A percentile compares a stretch with the other conserved stretches of the same genome.
Conservation (phyloP, 202 grass and related monocot genomes). For the Panicum hallii region DNA sequence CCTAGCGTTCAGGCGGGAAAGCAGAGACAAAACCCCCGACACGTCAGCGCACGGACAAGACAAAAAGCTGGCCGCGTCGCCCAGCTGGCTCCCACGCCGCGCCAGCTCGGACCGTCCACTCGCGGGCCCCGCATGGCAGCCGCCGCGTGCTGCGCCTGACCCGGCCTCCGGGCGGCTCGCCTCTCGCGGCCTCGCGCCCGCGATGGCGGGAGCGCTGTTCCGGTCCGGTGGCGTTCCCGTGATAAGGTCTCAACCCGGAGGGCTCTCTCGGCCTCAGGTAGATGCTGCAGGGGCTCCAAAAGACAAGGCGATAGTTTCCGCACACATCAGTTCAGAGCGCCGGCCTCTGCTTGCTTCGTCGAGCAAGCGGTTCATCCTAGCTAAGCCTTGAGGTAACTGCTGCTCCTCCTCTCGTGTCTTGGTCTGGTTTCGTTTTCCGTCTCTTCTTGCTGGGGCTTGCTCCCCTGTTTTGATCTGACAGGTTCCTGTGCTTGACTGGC, state of each 20-base stretch:
- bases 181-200: neutral
- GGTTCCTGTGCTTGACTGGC: neutral
- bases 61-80: constrained; percentile 36
- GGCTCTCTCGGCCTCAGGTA: neutral
- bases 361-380: neutral
- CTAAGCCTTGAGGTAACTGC: constrained; percentile 16
- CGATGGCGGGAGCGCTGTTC: constrained; percentile 56
- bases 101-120: constrained; percentile 40
- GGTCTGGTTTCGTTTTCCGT: neutral
- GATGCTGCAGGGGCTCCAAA: neutral
- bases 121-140: constrained; percentile 32
- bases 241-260: neutral
- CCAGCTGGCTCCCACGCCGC: constrained; percentile 43
- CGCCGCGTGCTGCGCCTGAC: neutral
- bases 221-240: constrained; percentile 32
- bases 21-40: neutral
- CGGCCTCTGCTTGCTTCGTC: neutral
- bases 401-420: neutral
- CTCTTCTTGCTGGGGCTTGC: neutral
- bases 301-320: neutral
- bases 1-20: constrained; percentile 34
- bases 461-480: constrained; percentile 22
- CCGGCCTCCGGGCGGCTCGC: neutral
- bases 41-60: constrained; percentile 36
- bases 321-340: neutral